Evolutionary conservation across 495 filamentous ascomycete species (phyloP).

Genomic region (Daldinia decipiens): DNA sequence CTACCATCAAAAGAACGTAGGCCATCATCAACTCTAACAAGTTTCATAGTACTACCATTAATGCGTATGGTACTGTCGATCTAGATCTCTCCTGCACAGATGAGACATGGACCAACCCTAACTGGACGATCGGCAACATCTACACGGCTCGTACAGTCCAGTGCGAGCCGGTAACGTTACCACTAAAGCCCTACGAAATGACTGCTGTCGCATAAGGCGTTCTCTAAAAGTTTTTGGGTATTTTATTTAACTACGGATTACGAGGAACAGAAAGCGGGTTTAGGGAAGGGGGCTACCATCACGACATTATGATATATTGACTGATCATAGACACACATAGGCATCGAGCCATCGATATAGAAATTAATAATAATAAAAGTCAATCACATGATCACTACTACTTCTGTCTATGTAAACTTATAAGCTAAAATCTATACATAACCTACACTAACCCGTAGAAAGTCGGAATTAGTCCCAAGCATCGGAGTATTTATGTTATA

Average conservation of each 20-base stretch:
- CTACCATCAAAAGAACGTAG: background rate
- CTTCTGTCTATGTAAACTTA: background rate
- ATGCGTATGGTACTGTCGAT: constrained; percentile 48
- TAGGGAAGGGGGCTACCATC: constrained; percentile 14
- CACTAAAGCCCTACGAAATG: constrained; percentile 48
- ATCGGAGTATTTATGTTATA: background rate
- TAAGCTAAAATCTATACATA: background rate
- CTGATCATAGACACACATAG: constrained; percentile 20
- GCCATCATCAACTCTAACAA: constrained; percentile 14
- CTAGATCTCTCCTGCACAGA: constrained; percentile 52
- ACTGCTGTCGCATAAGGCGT: constrained; percentile 49
- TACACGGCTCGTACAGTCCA: constrained; percentile 51
- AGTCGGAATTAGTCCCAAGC: background rate
- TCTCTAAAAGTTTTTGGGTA: background rate
- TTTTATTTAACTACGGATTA: constrained; percentile 8
- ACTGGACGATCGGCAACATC: constrained; percentile 55
- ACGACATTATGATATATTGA: constrained; percentile 32
- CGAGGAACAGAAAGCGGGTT: constrained; percentile 2
- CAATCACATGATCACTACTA: background rate
- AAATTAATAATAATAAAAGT: constrained; percentile 36
- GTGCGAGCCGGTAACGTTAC: constrained; percentile 47
- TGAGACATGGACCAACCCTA: constrained; percentile 49
- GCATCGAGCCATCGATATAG: constrained; percentile 22
- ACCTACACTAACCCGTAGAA: background rate
- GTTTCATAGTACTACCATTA: constrained; percentile 50